These are phyloP conservation scores for Colletotrichum tanaceti DNA, from an alignment of 2,329 filamentous ascomycete genomes.

Conservation along the genomic window DNA sequence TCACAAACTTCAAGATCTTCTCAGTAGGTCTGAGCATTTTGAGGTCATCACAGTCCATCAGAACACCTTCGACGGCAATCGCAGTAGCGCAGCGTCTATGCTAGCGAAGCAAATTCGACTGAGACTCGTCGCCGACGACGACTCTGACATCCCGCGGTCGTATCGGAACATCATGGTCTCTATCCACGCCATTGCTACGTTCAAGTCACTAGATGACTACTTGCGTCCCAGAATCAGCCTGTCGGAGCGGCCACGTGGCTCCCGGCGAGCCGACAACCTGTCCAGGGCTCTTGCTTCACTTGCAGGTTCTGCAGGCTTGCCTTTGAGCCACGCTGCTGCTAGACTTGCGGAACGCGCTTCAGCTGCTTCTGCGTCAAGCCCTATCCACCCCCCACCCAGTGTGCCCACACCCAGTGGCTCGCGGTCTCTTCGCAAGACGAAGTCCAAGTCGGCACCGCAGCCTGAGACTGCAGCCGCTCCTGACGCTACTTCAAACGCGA, in stretches of 20 bases:
- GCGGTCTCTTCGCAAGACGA: conserved; percentile 58
- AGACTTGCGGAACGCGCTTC: conserved; percentile 60
- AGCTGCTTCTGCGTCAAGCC: conserved; percentile 51
- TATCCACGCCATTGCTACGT: conserved; percentile 97
- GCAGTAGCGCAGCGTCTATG: conserved; percentile 94
- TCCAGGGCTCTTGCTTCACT: conserved; percentile 80
- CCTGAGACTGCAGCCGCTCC: conserved; percentile 56
- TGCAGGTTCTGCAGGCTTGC: conserved; percentile 75
- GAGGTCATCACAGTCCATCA: conserved; percentile 96
- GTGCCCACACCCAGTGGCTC: conserved; percentile 57
- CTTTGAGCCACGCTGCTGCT: conserved; percentile 60
- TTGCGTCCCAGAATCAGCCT: conserved; percentile 88
- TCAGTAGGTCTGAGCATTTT: conserved; percentile 97
- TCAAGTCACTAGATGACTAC: conserved; percentile 97
- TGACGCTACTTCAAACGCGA: conserved; percentile 60
- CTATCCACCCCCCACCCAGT: conserved; percentile 51
- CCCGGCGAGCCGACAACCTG: conserved; percentile 71
- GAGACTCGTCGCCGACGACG: conserved; percentile 87
- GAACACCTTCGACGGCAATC: conserved; percentile 88
- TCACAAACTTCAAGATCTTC: conserved; percentile 92
- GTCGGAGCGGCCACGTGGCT: conserved; percentile 76
- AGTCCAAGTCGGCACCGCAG: conserved; percentile 58
- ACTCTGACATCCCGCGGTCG: conserved; percentile 86
- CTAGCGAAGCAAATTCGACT: conserved; percentile 94
- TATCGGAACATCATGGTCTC: conserved; percentile 98